A percentile compares a stretch with the other conserved stretches of the same genome.
These are phyloP conservation scores for Phytophthora pisi DNA, from an alignment of 352 stramenopile genomes.

Conservation along the genomic window DNA sequence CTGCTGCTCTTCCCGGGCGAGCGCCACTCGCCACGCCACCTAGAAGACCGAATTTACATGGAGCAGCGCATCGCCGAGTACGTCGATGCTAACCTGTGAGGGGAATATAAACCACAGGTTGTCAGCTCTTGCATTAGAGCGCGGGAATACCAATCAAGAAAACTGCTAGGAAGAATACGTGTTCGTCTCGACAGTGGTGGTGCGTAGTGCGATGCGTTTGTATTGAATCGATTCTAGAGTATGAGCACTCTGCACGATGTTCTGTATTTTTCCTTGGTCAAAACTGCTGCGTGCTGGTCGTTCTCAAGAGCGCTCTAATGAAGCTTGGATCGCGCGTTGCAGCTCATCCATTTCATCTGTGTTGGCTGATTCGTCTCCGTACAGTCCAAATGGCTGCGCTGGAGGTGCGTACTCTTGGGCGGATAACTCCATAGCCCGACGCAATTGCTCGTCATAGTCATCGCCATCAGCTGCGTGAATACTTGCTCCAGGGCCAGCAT, in stretches of 20 bases:
- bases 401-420: conserved; percentile 52
- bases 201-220: conserved; percentile 23
- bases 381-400: conserved; percentile 23
- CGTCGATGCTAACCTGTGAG: conserved; percentile 77
- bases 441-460: conserved; percentile 71
- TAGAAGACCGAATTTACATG: conserved; percentile 95
- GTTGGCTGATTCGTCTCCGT: conserved; percentile 27
- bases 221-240: conserved; percentile 32
- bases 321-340: conserved; percentile 83
- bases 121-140: conserved; percentile 5
- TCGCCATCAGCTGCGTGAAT: conserved; percentile 8
- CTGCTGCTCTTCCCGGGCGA: conserved; percentile 96
- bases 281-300: conserved; percentile 14
- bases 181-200: conserved; percentile 17
- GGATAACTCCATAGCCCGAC: conserved; percentile 63
- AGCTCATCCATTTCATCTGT: conserved; percentile 80
- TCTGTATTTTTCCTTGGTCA: conserved; percentile 7
- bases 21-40: conserved; percentile 93
- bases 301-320: conserved; percentile 55
- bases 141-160: background rate
- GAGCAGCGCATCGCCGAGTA: conserved; percentile 94
- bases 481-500: background rate
- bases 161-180: conserved; percentile 14
- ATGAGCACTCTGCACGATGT: conserved; percentile 14
- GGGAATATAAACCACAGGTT: conserved; percentile 12